Evolutionary conservation across 1,284 basidiomycete species (phyloP).

Genomic region (Gomphus sp.): DNA sequence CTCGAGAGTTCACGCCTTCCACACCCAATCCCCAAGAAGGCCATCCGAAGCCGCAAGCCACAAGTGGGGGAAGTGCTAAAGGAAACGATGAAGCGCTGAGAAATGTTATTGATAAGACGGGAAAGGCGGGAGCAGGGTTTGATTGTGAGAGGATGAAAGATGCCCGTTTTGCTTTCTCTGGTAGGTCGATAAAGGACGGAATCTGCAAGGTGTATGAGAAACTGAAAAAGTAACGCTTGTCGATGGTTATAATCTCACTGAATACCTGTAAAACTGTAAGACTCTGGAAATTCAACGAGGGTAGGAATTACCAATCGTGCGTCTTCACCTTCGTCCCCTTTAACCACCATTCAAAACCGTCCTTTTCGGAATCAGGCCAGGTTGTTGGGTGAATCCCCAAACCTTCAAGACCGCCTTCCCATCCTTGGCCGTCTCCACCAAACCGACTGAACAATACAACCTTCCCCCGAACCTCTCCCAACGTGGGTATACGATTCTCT

Average conservation of each 20-base stretch:
- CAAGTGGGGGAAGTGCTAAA: constrained; percentile 58
- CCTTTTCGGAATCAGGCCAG: constrained; percentile 71
- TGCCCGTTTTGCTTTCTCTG: constrained; percentile 63
- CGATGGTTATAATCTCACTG: constrained; percentile 38
- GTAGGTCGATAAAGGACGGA: constrained; percentile 14
- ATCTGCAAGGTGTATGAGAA: neutral
- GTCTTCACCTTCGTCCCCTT: constrained; percentile 58
- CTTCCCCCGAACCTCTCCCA: constrained; percentile 79
- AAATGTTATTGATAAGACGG: constrained; percentile 60
- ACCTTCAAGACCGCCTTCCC: constrained; percentile 56
- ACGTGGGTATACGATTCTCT: constrained; percentile 62
- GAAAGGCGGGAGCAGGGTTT: constrained; percentile 30
- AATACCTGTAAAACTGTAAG: constrained; percentile 3
- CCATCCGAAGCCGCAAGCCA: constrained; percentile 78
- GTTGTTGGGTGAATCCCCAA: constrained; percentile 73
- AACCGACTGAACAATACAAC: constrained; percentile 79
- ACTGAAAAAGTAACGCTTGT: neutral
- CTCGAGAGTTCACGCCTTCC: constrained; percentile 72
- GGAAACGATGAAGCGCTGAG: constrained; percentile 78
- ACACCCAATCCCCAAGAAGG: constrained; percentile 64
- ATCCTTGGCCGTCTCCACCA: constrained; percentile 51
- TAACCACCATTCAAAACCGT: constrained; percentile 69
- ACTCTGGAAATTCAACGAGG: neutral
- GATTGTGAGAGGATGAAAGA: constrained; percentile 38
- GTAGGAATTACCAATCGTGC: constrained; percentile 63